Evolutionary conservation across 139 green algal species (phyloP).

Genomic region (Deuterostichococcus epilithicus): DNA sequence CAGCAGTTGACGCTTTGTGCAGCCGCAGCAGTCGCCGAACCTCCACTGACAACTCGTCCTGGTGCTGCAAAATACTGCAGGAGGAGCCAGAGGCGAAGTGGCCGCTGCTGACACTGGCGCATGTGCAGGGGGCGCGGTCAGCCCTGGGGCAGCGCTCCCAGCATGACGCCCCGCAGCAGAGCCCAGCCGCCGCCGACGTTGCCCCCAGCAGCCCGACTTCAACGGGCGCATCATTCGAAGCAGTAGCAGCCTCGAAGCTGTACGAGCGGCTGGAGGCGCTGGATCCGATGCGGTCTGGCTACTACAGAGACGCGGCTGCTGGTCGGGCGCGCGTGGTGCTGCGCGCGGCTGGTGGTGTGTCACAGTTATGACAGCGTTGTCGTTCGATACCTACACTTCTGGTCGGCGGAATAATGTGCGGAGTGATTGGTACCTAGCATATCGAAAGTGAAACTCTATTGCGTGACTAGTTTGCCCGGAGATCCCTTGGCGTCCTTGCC

Average conservation of each 20-base stretch:
- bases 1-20: too few relatives aligned
- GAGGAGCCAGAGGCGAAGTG: slow-evolving; percentile 55
- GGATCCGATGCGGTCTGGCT: slow-evolving; percentile 38
- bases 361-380: too few relatives aligned
- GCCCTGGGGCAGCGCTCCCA: neutral
- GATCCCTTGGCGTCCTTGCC: too few relatives aligned
- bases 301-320: slow-evolving; percentile 37
- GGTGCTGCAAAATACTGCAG: too few relatives aligned
- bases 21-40: too few relatives aligned
- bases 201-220: neutral
- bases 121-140: slow-evolving; percentile 58
- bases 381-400: too few relatives aligned
- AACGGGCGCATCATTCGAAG: neutral
- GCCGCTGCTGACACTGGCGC: slow-evolving; percentile 73
- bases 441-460: too few relatives aligned
- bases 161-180: neutral
- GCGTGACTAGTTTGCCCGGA: too few relatives aligned
- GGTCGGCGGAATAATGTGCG: too few relatives aligned
- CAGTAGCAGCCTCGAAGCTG: neutral
- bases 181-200: neutral
- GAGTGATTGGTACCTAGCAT: too few relatives aligned
- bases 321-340: slow-evolving; percentile 25
- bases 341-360: neutral
- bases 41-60: too few relatives aligned
- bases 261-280: slow-evolving; percentile 33